Conservation (phyloP, 2,329 filamentous ascomycete species). For the Elsinoe perseae region DNA sequence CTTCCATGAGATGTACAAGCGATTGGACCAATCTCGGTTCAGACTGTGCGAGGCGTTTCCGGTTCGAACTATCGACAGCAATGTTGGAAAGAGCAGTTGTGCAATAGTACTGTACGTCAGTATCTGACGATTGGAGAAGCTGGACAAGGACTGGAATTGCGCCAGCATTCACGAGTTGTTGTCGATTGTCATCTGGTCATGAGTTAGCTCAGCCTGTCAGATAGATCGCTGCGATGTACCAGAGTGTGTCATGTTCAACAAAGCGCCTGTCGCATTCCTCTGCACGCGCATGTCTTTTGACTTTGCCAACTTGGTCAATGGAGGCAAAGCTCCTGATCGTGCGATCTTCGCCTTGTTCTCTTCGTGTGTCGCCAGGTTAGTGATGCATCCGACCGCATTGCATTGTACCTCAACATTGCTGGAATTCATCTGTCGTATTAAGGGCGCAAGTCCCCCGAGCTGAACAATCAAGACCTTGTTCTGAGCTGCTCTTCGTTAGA, state of each 20-base stretch:
- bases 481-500: conserved; percentile 59
- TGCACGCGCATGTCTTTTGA: conserved; percentile 98
- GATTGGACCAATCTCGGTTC: conserved; percentile 90
- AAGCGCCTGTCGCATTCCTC: conserved; percentile 88
- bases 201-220: conserved; percentile 16
- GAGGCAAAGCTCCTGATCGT: conserved; percentile 82
- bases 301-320: conserved; percentile 84
- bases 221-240: conserved; percentile 46
- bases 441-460: conserved; percentile 77
- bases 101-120: conserved; percentile 99
- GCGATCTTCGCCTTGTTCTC: conserved; percentile 99
- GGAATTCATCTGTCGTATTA: conserved; percentile 98
- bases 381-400: conserved; percentile 98
- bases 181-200: conserved; percentile 78
- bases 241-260: conserved; percentile 99
- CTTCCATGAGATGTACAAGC: conserved; percentile 93
- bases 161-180: conserved; percentile 92
- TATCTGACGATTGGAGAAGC: conserved; percentile 82
- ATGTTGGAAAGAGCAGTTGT: conserved; percentile 98
- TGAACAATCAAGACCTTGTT: conserved; percentile 97
- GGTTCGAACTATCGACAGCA: conserved; percentile 84
- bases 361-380: conserved; percentile 94
- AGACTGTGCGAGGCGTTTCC: conserved; percentile 81
- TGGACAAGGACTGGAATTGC: conserved; percentile 97
- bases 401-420: conserved; percentile 97